Evolutionary conservation across 352 stramenopile species (phyloP).

Genomic region (Discostella stelligera): DNA sequence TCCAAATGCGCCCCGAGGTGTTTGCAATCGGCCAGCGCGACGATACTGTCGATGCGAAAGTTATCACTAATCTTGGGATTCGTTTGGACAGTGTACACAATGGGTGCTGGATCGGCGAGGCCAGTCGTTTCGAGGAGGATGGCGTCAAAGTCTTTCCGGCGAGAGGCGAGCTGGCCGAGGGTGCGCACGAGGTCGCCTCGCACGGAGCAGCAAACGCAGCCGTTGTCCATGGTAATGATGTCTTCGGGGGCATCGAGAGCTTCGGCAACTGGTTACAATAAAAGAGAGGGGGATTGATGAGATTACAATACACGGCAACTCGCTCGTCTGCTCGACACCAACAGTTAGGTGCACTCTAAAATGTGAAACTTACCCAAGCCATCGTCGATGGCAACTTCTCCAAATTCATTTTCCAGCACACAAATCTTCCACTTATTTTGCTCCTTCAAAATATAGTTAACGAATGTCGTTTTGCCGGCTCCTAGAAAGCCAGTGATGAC

Average conservation of each 20-base stretch:
- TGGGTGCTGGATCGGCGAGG: constrained; percentile 93
- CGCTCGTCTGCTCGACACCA: not conserved
- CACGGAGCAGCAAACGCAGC: constrained; percentile 96
- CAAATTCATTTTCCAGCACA: constrained; percentile 98
- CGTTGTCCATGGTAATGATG: constrained; percentile 97
- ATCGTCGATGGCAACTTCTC: constrained; percentile 92
- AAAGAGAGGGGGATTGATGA: not conserved
- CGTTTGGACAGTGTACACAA: constrained; percentile 95
- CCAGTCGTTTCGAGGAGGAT: constrained; percentile 97
- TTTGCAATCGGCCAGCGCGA: constrained; percentile 94
- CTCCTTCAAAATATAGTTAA: constrained; percentile 96
- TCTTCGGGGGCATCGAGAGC: constrained; percentile 87
- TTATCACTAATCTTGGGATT: constrained; percentile 86
- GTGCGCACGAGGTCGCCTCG: constrained; percentile 89
- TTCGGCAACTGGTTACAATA: constrained; percentile 72
- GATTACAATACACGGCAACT: not conserved
- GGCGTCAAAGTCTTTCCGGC: constrained; percentile 91
- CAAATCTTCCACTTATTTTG: constrained; percentile 87
- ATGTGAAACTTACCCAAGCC: constrained; percentile 78
- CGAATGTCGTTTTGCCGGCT: constrained; percentile 95
- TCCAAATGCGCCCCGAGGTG: constrained; percentile 85
- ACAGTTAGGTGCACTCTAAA: not conserved
- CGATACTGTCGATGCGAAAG: constrained; percentile 93
- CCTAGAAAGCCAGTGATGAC: constrained; percentile 94
- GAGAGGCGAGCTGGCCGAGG: constrained; percentile 89